Percentiles rank a stretch among this genome's conserved stretches.
phyloP scores from a whole-genome alignment of 1,284 basidiomycete genomes.

The Cutaneotrichosporon dermatis region DNA sequence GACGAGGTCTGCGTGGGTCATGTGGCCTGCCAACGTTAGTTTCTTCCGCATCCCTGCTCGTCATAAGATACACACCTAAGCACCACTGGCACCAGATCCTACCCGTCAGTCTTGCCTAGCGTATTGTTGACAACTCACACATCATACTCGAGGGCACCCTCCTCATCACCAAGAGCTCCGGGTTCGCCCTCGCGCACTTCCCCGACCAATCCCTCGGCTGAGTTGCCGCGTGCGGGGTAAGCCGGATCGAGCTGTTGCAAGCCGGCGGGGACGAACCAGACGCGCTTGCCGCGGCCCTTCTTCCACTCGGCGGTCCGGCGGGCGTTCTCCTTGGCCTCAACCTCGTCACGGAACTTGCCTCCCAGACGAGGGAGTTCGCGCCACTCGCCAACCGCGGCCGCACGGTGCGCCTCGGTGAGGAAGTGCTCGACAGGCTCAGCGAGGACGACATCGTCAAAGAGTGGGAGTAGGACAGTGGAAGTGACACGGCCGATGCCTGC shows the following conservation, averaged over 20 bases:
- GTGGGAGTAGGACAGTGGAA: conserved; percentile 72
- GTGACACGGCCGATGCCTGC: conserved; percentile 88
- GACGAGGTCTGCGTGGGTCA: conserved; percentile 70
- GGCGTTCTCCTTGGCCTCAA: conserved; percentile 20
- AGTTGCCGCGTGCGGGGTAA: conserved; percentile 47
- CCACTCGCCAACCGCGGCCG: conserved; percentile 56
- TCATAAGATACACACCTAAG: conserved; percentile 55
- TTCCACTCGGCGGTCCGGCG: conserved; percentile 19
- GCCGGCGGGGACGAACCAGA: conserved; percentile 71
- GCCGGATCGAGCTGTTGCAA: conserved; percentile 72
- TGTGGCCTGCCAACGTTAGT: conserved; percentile 52
- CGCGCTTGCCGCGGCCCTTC: conserved; percentile 57
- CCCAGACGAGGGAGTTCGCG: conserved; percentile 51
- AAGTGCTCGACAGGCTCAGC: conserved; percentile 80
- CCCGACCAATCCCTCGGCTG: conserved; percentile 38
- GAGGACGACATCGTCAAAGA: conserved; percentile 77
- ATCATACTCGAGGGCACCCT: conserved; percentile 39
- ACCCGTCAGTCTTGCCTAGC: conserved; percentile 52
- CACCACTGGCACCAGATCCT: conserved; percentile 92
- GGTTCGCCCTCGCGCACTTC: conserved; percentile 25
- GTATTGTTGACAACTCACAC: conserved; percentile 38
- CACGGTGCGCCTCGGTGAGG: conserved; percentile 63
- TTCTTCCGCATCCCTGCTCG: neutral
- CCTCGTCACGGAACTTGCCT: conserved; percentile 19
- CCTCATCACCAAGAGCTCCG: conserved; percentile 29